Base-by-base conservation (phyloP, 352 stramenopile genomes). In the Pythium rishiriense region DNA sequence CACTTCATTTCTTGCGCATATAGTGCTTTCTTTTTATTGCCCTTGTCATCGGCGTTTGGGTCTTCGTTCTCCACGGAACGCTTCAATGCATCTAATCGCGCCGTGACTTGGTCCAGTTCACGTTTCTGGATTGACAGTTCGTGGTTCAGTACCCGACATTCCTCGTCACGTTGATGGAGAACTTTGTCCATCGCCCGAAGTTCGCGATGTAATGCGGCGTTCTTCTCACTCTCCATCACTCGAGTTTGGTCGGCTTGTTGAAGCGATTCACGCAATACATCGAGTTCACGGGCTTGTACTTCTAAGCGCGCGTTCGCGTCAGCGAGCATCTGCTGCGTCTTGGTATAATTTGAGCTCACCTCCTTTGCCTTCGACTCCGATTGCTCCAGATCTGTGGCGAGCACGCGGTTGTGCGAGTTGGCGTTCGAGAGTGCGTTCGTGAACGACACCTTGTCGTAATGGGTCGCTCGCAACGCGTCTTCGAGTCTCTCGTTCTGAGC, bases 391-490 rank as follows among this genome's bases (percentile, higher is more conserved):
- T 94, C 82, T 24, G 68, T 86, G 0, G 72, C 74, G 1, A 93
- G 72, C 17, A 86, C 79, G 24, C 81, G 78, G 51, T 90, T 91
- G 48, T 94, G 85, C 19, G 85, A 90, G 48, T 91, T 88, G 0
- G 83, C 81, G 26, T 93, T 91, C 14, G 81, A 79, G 6, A 94
- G 52, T 1, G 83, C 81, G 46, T 93, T 91, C 31, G 86, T 91
- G 61, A 90, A 94, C 54, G 83, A 89, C 1, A 91, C 78, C 45
- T 93, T 94, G 60, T 94, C 86, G 69, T 94, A 92, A 24, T 92
- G 83, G 35, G 78, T 88, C 1, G 78, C 78, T 4, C 82, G 82
- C 35, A 92, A 74, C 5, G 86, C 78, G 43, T 93, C 81, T 70
- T 93, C 86, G 24, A 94, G 79, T 14, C 79, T 69, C 31, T 84